Base-by-base conservation (phyloP, 2,329 filamentous ascomycete species). In the Sordariomycetes sp. region DNA sequence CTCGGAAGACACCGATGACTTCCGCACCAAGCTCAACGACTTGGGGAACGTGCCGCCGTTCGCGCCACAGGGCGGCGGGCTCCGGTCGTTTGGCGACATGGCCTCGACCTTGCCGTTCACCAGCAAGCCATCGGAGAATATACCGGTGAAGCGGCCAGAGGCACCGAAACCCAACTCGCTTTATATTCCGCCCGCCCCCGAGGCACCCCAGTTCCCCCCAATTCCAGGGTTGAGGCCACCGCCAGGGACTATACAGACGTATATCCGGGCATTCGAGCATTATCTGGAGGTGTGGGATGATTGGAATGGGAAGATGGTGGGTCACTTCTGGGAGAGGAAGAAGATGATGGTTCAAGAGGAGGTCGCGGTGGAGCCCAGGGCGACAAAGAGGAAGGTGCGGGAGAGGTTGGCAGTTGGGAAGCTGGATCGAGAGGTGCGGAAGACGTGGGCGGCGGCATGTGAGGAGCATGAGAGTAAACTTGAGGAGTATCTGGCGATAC, bases 401-500 rank as follows among this genome's bases (percentile, higher is more conserved):
- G 28, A 32, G 28, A 32, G 8, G 28, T 8, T 32, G 28, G 28
- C 28, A 8, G 28, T 43, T 82, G 80, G 67, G 70, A 78, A 80
- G 62, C 81, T 89, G 68, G 88, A 91, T 65, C 79, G 83, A 62
- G 73, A 75, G 54, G 80, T 89, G 5, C 75, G 84, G 59, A 75
- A 76, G 64, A 77, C 79, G 59, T 90, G 87, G 85, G 71, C 71
- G 34, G 68, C 77, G 10, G 81, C 81, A 8, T 82, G 79, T 60
- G 78, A 82, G 51, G 77, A 77, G 60, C 87, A 91, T 65, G 77
- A 81, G 59, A 69, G 75, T 59, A 78, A 79, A 11, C 72, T 90
- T 59, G 74, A 77, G 62, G 79, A 82, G 62, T 88, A 85, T 65
- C 73, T 79, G 69, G 75, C 68, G 32, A 74, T 74, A 60, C 70